Evolutionary conservation across 768 basidiomycete genomes (phyloP), one percentile per base, ranked within the genome.

Genomic region (Leccinum subgranulosum): DNA sequence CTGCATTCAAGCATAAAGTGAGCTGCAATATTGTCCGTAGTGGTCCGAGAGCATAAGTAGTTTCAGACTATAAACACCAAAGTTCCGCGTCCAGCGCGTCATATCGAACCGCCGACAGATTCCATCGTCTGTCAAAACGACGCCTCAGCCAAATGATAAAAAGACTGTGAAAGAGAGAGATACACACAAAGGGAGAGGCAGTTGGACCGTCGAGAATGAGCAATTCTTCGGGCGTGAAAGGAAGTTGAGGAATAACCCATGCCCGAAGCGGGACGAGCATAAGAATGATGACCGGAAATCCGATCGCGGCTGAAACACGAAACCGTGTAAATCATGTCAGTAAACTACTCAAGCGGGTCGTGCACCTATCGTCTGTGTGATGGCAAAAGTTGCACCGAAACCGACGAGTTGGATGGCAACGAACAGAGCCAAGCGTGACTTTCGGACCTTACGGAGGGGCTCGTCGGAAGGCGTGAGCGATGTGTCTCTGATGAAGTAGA

Each of bases 241-340:
- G 80, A 45, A 95, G 72, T 19, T 77, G 77, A 0, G 94, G 92
- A 14, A 96, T 78, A n/a, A 90, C 62, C 56, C 79, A 75, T 25
- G 83, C 79, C 49, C 94, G 81, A 12, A 94, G 59, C 0, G 94
- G 95, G 23, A 96, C 78, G 14, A 97, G 79, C 39, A 92, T 72
- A 69, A 91, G 82, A 66, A 96, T 94, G 64, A 97, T 84, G 51
- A 96, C 79, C 0, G 94, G 93, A 70, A 97, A 97, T 1, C 88
- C 92, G 57, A 96, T 93, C 4, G 92, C 93, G 43, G 90, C 94
- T 87, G 43, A 46, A 31, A 90, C 93, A 10, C 23, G 23, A 15
- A 25, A 41, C 41, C 39, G 2, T 41, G 41, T 19, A 41, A 41
- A 41, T 23, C 10, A 29, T 17, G 41, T 41, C 41, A 41, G 0